Conservation (phyloP, 2,329 filamentous ascomycete genomes). For the Raffaelea albimanens region DNA sequence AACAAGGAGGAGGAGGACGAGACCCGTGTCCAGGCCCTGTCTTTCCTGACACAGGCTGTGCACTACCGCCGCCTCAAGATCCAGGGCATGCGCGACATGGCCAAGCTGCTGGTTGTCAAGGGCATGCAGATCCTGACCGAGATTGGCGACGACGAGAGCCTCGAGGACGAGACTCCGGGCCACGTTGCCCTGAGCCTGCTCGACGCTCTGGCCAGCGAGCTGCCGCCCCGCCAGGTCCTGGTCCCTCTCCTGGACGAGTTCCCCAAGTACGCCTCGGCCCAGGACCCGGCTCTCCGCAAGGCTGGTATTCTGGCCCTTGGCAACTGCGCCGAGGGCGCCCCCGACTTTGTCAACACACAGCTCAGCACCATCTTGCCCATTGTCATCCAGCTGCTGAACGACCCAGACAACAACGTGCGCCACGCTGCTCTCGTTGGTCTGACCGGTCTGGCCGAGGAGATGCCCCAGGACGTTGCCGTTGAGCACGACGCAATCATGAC, state of each 20-base stretch:
- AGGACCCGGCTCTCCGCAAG: constrained; percentile 70
- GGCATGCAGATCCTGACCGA: constrained; percentile 84
- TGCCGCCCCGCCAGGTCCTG: constrained; percentile 89
- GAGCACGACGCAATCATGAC: constrained; percentile 81
- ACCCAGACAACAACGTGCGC: constrained; percentile 74
- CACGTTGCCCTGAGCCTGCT: constrained; percentile 78
- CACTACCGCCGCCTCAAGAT: constrained; percentile 93
- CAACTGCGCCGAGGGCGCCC: constrained; percentile 91
- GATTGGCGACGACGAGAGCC: constrained; percentile 68
- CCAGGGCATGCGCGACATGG: constrained; percentile 75
- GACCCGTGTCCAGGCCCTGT: constrained; percentile 78
- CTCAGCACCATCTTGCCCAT: constrained; percentile 76
- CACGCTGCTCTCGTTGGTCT: constrained; percentile 81
- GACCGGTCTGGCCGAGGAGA: constrained; percentile 83
- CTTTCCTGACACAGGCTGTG: constrained; percentile 87
- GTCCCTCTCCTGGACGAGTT: constrained; percentile 85
- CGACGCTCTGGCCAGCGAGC: constrained; percentile 76
- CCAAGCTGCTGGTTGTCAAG: constrained; percentile 78
- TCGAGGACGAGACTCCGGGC: constrained; percentile 79
- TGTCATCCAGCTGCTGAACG: constrained; percentile 73
- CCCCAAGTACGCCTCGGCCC: constrained; percentile 66
- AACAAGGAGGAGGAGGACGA: constrained; percentile 76
- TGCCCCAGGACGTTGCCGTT: constrained; percentile 79
- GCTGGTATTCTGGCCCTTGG: constrained; percentile 87
- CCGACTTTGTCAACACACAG: constrained; percentile 94